These are phyloP conservation scores for Cladophialophora carrionii DNA, from an alignment of 2,329 filamentous ascomycete genomes.

Conservation along the genomic window DNA sequence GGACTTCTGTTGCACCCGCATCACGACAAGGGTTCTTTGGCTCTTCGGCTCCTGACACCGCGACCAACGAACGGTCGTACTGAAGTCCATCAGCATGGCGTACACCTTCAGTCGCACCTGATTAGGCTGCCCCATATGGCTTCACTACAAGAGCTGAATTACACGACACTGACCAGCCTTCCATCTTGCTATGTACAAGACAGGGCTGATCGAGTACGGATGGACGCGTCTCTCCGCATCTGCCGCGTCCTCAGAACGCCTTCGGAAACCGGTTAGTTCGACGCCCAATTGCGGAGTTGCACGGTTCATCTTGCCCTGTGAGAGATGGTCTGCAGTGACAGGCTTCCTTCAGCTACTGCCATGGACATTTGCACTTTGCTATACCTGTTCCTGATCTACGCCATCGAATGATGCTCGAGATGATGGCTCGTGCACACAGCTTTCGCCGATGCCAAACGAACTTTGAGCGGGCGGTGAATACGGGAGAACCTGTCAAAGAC, in stretches of 20 bases:
- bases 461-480: background rate
- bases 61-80: background rate
- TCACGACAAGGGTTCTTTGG: background rate
- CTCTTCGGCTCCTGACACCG: background rate
- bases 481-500: too few species aligned
- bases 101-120: background rate
- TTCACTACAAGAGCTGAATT: background rate
- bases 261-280: slow-evolving; percentile 20
- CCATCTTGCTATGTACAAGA: background rate
- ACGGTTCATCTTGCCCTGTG: background rate
- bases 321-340: background rate
- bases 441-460: background rate
- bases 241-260: slow-evolving; percentile 11
- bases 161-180: background rate
- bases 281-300: background rate
- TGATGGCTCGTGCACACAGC: background rate
- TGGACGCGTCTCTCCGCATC: slow-evolving; percentile 1
- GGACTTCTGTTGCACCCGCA: background rate
- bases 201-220: background rate
- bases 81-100: background rate
- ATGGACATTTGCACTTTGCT: background rate
- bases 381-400: slow-evolving; percentile 5
- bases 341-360: background rate
- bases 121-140: background rate
- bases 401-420: slow-evolving; percentile 4